These are phyloP conservation scores for Ascoidea asiatica DNA, from an alignment of 805 yeast genomes.

Conservation along the genomic window DNA sequence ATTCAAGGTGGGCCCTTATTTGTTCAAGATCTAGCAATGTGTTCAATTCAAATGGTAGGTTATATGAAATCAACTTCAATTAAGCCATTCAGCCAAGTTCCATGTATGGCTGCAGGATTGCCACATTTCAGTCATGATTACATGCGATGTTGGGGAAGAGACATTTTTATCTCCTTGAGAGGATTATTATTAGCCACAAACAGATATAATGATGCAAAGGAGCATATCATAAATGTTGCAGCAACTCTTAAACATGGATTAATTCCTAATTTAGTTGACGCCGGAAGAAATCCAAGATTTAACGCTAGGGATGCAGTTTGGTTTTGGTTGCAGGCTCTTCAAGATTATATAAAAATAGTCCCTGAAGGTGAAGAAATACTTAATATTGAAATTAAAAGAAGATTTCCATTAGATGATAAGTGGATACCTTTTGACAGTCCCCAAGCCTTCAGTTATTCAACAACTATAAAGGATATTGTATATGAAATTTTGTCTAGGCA, in stretches of 20 bases:
- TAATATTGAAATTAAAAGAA: conserved; percentile 58
- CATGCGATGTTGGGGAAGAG: conserved; percentile 99
- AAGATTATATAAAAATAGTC: conserved; percentile 57
- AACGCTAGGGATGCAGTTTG: conserved; percentile 96
- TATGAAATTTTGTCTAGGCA: conserved; percentile 80
- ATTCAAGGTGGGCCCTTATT: conserved; percentile 56
- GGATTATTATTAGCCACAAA: conserved; percentile 74
- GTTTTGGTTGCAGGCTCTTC: conserved; percentile 85
- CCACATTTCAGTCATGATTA: conserved; percentile 87
- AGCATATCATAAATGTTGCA: conserved; percentile 78
- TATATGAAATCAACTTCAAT: conserved; percentile 60
- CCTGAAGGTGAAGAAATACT: conserved; percentile 61
- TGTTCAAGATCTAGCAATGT: conserved; percentile 65
- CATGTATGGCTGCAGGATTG: conserved; percentile 88
- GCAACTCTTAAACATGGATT: conserved; percentile 88
- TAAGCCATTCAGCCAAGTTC: conserved; percentile 43
- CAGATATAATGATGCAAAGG: conserved; percentile 63
- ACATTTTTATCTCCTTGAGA: conserved; percentile 76
- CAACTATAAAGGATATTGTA: conserved; percentile 61
- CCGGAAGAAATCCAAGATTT: conserved; percentile 87
- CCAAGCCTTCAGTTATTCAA: conserved; percentile 59
- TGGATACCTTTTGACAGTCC: conserved; percentile 58
- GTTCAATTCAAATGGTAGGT: conserved; percentile 83
- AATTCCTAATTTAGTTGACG: conserved; percentile 85
- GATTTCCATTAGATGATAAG: conserved; percentile 83